Conservation (phyloP, 768 basidiomycete genomes). For the Tylopilus balloui region DNA sequence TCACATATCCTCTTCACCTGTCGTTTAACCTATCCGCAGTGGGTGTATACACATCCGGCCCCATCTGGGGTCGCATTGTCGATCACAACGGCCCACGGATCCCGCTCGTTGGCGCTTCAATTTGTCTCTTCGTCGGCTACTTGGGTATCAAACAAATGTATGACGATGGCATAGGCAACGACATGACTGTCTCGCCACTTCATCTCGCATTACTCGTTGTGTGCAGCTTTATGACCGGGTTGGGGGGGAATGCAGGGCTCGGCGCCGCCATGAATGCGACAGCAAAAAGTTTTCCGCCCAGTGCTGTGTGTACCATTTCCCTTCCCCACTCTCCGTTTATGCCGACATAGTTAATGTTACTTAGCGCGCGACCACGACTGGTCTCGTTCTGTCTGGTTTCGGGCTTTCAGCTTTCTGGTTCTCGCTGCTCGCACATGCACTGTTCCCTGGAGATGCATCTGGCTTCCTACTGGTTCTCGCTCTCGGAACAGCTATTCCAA, state of each 20-base stretch:
- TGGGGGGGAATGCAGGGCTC: conserved; percentile 71
- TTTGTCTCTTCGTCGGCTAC: conserved; percentile 68
- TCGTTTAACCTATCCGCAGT: conserved; percentile 36
- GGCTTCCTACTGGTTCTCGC: conserved; percentile 72
- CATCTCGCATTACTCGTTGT: conserved; percentile 49
- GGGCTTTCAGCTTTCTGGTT: conserved; percentile 92
- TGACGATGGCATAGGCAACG: conserved; percentile 45
- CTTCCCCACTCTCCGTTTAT: background rate
- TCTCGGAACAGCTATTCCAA: conserved; percentile 72
- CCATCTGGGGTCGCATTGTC: conserved; percentile 74
- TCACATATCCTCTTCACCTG: background rate
- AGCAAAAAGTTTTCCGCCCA: conserved; percentile 77
- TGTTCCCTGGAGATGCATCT: conserved; percentile 76
- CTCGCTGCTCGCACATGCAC: conserved; percentile 63
- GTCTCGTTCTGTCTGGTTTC: conserved; percentile 79
- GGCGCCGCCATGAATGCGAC: conserved; percentile 72
- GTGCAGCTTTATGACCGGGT: conserved; percentile 70
- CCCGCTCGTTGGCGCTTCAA: conserved; percentile 54
- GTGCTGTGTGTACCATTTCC: conserved; percentile 43
- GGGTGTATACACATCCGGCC: conserved; percentile 74
- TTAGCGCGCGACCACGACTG: conserved; percentile 72
- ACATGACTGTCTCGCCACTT: conserved; percentile 36
- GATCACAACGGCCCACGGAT: conserved; percentile 70
- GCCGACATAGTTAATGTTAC: background rate
- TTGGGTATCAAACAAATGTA: conserved; percentile 66